A percentile compares a stretch with the other conserved stretches of the same genome.
phyloP scores from a whole-genome alignment of 371 early-diverging fungal species.

The Fennellomyces sp. region DNA sequence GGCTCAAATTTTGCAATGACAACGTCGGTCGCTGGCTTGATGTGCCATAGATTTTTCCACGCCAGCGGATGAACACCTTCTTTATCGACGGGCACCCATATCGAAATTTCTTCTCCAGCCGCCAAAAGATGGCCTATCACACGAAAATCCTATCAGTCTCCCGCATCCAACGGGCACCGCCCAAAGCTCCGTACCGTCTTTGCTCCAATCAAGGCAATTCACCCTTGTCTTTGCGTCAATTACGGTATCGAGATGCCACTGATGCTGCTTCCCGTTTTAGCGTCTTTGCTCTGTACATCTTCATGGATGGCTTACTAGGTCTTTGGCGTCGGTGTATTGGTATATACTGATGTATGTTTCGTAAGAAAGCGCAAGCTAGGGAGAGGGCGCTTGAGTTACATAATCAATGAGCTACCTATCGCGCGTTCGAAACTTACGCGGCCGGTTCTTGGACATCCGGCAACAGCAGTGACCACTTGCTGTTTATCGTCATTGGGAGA shows the following conservation, averaged over 20 bases:
- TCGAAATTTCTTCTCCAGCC: conserved; percentile 32
- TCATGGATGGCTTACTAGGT: neutral
- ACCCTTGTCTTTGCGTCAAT: conserved; percentile 17
- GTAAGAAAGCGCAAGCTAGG: conserved; percentile 13
- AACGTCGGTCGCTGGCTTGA: conserved; percentile 24
- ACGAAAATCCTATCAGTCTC: neutral
- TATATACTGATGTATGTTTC: conserved; percentile 8
- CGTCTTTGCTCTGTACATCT: neutral
- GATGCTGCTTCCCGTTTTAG: conserved; percentile 2
- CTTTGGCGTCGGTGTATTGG: conserved; percentile 1
- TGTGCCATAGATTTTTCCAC: conserved; percentile 29
- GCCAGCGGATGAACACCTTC: neutral
- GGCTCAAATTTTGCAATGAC: conserved; percentile 66
- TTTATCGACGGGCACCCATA: conserved; percentile 27
- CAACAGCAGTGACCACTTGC: conserved; percentile 30
- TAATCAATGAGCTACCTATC: too few species aligned
- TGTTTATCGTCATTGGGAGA: neutral
- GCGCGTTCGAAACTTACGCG: conserved; percentile 35
- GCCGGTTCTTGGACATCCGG: conserved; percentile 35
- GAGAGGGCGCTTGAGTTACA: neutral
- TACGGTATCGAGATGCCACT: conserved; percentile 20
- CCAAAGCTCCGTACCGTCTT: conserved; percentile 30
- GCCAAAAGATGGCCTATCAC: conserved; percentile 34
- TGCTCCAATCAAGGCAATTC: conserved; percentile 47
- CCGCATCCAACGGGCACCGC: neutral